phyloP scores from a whole-genome alignment of 257 asterid genomes.

The Marsdenia floribunda region DNA sequence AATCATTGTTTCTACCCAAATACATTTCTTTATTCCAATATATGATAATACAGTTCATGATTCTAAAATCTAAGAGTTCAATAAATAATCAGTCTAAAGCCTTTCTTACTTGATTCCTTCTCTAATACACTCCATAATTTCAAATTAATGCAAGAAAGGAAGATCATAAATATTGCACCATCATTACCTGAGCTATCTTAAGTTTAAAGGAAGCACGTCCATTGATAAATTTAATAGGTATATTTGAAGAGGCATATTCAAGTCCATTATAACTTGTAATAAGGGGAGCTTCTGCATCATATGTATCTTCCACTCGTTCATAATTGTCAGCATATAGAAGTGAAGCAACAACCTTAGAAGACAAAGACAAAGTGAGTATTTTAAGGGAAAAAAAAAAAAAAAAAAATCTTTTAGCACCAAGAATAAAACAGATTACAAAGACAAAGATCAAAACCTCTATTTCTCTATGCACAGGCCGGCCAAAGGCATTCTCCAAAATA shows the following conservation, averaged over 20 bases:
- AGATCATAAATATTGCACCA: background rate
- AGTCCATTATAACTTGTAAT: conserved; percentile 59
- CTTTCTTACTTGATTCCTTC: background rate
- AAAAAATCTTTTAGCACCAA: background rate
- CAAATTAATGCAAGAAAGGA: background rate
- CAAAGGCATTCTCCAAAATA: conserved; percentile 52
- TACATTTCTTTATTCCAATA: background rate
- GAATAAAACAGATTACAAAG: background rate
- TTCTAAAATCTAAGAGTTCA: background rate
- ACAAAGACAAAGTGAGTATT: background rate
- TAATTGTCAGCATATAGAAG: conserved; percentile 67
- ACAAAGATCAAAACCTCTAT: conserved; percentile 49
- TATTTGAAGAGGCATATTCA: conserved; percentile 59
- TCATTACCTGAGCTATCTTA: conserved; percentile 73
- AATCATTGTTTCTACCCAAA: background rate
- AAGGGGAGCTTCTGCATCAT: conserved; percentile 75
- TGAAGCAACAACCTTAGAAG: conserved; percentile 65
- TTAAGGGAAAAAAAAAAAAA: background rate
- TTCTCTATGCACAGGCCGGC: conserved; percentile 50
- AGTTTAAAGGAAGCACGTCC: conserved; percentile 85
- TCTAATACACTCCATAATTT: background rate
- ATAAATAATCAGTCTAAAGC: background rate
- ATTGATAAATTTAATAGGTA: conserved; percentile 52
- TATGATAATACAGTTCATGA: background rate
- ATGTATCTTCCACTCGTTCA: conserved; percentile 59